Conservation (phyloP, 2,329 filamentous ascomycete species). For the Colletotrichum chrysophilum region DNA sequence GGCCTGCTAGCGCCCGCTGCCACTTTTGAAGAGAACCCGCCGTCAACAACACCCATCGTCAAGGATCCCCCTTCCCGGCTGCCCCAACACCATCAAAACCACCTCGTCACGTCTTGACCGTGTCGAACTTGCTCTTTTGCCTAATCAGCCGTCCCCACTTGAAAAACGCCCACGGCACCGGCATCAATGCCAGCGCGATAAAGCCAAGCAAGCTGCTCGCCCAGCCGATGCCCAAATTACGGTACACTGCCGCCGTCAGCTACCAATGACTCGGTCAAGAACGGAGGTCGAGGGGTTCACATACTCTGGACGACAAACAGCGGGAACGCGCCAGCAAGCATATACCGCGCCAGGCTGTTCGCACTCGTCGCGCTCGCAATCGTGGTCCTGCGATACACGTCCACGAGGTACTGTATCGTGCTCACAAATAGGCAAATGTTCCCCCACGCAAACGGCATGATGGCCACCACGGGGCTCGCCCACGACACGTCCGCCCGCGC, state of each 20-base stretch:
- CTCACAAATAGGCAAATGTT: constrained; percentile 65
- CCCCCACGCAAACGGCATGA: constrained; percentile 63
- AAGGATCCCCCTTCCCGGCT: constrained; percentile 10
- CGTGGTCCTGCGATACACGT: constrained; percentile 59
- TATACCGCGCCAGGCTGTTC: constrained; percentile 62
- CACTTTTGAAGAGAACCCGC: not conserved
- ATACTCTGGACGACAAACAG: constrained; percentile 64
- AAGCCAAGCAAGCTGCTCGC: constrained; percentile 53
- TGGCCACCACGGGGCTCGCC: constrained; percentile 54
- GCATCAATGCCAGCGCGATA: constrained; percentile 51
- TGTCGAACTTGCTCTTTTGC: constrained; percentile 44
- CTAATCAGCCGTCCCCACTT: constrained; percentile 49
- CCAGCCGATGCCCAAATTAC: constrained; percentile 48
- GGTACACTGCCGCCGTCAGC: constrained; percentile 41
- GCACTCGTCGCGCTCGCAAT: constrained; percentile 65
- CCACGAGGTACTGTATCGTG: constrained; percentile 56
- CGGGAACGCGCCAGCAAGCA: constrained; percentile 61
- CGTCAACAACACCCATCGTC: not conserved
- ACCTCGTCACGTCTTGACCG: constrained; percentile 31
- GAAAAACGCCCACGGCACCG: constrained; percentile 59
- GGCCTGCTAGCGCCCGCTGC: not conserved
- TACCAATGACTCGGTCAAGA: not conserved
- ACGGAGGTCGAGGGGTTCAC: constrained; percentile 18
- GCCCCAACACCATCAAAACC: not conserved
- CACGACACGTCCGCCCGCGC: constrained; percentile 50